A percentile compares a stretch with the other conserved stretches of the same genome.
Conservation (phyloP, 129 eudicot genomes). For the Flaveria linearis region DNA sequence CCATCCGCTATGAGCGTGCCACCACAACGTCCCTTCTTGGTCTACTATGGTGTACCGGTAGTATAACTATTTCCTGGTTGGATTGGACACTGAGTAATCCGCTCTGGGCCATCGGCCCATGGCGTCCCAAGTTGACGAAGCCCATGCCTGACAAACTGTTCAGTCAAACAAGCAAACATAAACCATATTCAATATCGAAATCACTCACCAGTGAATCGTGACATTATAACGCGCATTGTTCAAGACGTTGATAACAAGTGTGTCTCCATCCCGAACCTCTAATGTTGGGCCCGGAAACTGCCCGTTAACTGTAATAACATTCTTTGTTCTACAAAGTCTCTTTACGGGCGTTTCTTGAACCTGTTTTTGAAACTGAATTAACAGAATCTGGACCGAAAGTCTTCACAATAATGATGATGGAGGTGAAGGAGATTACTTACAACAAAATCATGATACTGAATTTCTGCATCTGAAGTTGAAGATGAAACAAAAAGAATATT, state of each 20-base stretch:
- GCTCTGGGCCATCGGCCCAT: conserved; percentile 89
- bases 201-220: conserved; percentile 62
- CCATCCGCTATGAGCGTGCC: conserved; percentile 95
- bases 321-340: conserved; percentile 2
- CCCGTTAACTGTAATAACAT: conserved; percentile 53
- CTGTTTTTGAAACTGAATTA: not conserved
- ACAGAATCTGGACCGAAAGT: not conserved
- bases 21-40: conserved; percentile 84
- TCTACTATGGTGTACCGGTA: conserved; percentile 58
- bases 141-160: conserved; percentile 59
- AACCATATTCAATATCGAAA: not conserved
- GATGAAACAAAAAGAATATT: conserved; percentile 15
- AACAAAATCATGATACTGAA: conserved; percentile 18
- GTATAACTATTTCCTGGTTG: conserved; percentile 71
- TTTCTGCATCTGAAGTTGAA: conserved; percentile 16
- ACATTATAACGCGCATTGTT: conserved; percentile 61
- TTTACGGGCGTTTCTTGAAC: conserved; percentile 26
- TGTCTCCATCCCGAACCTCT: conserved; percentile 65
- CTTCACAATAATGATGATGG: not conserved
- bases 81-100: conserved; percentile 82
- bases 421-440: not conserved
- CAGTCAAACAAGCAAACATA: not conserved
- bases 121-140: conserved; percentile 78
- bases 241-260: conserved; percentile 51
- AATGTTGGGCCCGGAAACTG: conserved; percentile 82